A percentile compares a stretch with the other conserved stretches of the same genome.
These are phyloP conservation scores for Physcia stellaris DNA, from an alignment of 495 filamentous ascomycete species.

Conservation along the genomic window DNA sequence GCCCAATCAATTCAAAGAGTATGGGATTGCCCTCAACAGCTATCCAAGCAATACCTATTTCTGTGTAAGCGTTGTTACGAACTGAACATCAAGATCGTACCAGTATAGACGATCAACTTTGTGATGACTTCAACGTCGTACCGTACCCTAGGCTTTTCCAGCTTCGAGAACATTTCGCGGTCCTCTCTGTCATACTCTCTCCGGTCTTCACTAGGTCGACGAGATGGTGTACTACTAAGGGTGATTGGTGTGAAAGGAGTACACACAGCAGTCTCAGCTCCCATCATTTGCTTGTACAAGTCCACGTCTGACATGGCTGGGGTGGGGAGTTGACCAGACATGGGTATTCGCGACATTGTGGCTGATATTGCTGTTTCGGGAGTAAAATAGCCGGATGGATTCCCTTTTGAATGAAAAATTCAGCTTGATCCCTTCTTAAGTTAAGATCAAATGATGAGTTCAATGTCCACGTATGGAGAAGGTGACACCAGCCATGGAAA, in stretches of 20 bases:
- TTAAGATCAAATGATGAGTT: too few relatives aligned
- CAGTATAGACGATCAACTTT: slow-evolving; percentile 88
- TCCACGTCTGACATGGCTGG: slow-evolving; percentile 31
- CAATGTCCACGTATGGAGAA: too few relatives aligned
- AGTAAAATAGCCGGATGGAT: too few relatives aligned
- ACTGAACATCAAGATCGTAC: slow-evolving; percentile 34
- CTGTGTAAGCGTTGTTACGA: slow-evolving; percentile 6
- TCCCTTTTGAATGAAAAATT: too few relatives aligned
- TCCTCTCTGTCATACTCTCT: slow-evolving; percentile 44
- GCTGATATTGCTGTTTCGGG: slow-evolving; percentile 9
- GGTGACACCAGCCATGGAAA: too few relatives aligned
- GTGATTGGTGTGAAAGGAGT: slow-evolving; percentile 23
- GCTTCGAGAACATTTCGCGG: slow-evolving; percentile 68
- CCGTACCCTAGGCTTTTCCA: slow-evolving; percentile 76
- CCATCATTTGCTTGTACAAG: slow-evolving; percentile 61
- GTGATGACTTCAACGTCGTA: slow-evolving; percentile 98
- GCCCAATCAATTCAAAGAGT: slow-evolving; percentile 50
- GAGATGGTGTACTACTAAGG: slow-evolving; percentile 15
- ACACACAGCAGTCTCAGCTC: slow-evolving; percentile 24
- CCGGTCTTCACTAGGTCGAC: slow-evolving; percentile 28
- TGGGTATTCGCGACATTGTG: slow-evolving; percentile 1
- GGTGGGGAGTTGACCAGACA: slow-evolving; percentile 15
- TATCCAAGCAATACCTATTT: slow-evolving; percentile 58
- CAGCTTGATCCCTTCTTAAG: too few relatives aligned
- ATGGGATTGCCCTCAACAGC: slow-evolving; percentile 54